Base-by-base conservation (phyloP, 768 basidiomycete genomes). In the Xerocomellus dryophilus region DNA sequence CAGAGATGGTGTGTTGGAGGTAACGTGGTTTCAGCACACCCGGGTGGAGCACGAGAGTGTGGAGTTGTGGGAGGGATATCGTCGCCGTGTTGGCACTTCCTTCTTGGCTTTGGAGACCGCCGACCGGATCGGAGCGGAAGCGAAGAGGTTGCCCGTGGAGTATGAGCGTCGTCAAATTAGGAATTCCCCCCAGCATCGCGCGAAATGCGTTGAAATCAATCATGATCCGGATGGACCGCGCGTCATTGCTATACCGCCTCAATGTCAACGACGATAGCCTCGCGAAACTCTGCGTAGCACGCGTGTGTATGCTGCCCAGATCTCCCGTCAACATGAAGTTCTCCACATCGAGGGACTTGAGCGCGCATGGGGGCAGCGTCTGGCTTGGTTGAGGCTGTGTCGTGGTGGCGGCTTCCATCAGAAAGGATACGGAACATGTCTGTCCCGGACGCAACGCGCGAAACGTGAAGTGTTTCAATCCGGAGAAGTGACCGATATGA, bases 1-100 rank as follows among this genome's bases (percentile, higher is more conserved):
- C 61, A 5, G 69, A 61, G 21, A 69, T 55, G 17, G 65, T 64
- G 23, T 69, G 61, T 47, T 69, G 68, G 50, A 71, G 53, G 51
- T 65, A 71, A 23, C 67, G 67, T 9, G 69, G 69, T 36, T 71
- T 70, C 43, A 69, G 40, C 29, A 66, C 61, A 12, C 65, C 60
- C 0, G 68, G 68, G 32, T 69, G 69, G 25, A 69, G 56, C 43
- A 69, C 60, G 47, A 69, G 60, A 6, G 63, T 67, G n/a, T 61
- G 68, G 43, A 69, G 65, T 38, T 65, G 46, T n/a, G 61, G 68
- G 5, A 69, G 56, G 11, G 63, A 35, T 31, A 71, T 36, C 14
- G 35, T 58, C 7, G 53, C 11, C 4, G 36, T 7, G 42, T 35
- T 50, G 7, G 41, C 17, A 34, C 17, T n/a, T n/a, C n/a, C n/a